phyloP scores from a whole-genome alignment of 306 rosid genomes.

The Carpinus fangiana region DNA sequence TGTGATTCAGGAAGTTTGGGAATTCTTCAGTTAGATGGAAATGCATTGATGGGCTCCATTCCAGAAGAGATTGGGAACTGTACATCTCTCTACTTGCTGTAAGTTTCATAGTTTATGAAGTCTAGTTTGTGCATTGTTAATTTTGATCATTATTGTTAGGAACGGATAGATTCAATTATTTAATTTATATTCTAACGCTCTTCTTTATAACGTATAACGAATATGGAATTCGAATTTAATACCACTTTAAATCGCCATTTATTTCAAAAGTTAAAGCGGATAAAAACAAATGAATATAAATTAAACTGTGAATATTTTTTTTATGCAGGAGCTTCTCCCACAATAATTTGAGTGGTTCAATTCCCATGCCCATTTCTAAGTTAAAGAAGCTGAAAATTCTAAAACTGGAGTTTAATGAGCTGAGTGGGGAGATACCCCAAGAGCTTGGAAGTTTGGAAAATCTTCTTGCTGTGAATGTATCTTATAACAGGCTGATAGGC shows the following conservation, averaged over 20 bases:
- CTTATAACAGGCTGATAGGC: constrained; percentile 78
- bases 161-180: not conserved
- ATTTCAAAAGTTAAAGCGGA: too few relatives aligned
- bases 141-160: too few relatives aligned
- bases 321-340: constrained; percentile 77
- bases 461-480: constrained; percentile 82
- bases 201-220: too few relatives aligned
- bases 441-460: constrained; percentile 76
- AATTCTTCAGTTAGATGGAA: constrained; percentile 85
- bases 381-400: constrained; percentile 69
- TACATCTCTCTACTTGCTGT: constrained; percentile 78
- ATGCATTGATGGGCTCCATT: constrained; percentile 59
- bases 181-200: not conserved
- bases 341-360: constrained; percentile 68
- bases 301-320: not conserved
- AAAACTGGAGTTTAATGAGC: constrained; percentile 69
- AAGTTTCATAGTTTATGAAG: constrained; percentile 35
- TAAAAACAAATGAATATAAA: too few relatives aligned
- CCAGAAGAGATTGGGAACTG: constrained; percentile 89
- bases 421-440: constrained; percentile 88
- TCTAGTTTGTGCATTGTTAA: too few relatives aligned
- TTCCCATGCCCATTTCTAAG: constrained; percentile 73
- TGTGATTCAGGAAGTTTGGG: constrained; percentile 78
- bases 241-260: too few relatives aligned
- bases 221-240: too few relatives aligned